Percentiles rank a stretch among this genome's conserved stretches.
Evolutionary conservation across 257 asterid genomes (phyloP).

Genomic region (Solanum appendiculatum): DNA sequence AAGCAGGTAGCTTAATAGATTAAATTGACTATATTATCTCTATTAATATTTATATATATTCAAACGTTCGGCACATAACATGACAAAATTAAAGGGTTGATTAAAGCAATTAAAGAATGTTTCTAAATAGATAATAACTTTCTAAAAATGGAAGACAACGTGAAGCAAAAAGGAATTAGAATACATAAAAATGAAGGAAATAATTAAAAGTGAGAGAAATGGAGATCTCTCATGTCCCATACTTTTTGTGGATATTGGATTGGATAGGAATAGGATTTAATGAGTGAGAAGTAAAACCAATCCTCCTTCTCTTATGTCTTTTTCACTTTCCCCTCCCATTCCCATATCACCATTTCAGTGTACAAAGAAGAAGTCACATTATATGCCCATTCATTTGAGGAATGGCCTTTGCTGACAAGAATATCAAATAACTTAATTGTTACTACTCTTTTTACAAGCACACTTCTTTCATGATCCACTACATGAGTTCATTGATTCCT

Average conservation of each 20-base stretch:
- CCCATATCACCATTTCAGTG: not conserved
- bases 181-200: conserved; percentile 24
- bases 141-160: not conserved
- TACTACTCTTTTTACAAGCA: not conserved
- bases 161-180: conserved; percentile 15
- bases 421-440: conserved; percentile 6
- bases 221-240: conserved; percentile 46
- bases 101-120: not conserved
- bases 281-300: conserved; percentile 8
- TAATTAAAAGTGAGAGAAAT: conserved; percentile 35
- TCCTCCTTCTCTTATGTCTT: not conserved
- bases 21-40: no score
- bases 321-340: not conserved
- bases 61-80: no score
- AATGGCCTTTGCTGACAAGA: conserved; percentile 27
- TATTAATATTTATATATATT: no score
- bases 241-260: conserved; percentile 32
- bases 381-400: conserved; percentile 44
- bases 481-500: not conserved
- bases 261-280: conserved; percentile 4
- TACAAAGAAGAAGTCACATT: conserved; percentile 27
- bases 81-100: not conserved
- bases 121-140: not conserved
- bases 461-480: not conserved
- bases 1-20: no score